Conservation (phyloP, 176 grass and related monocot genomes). For the Otatea glauca region DNA sequence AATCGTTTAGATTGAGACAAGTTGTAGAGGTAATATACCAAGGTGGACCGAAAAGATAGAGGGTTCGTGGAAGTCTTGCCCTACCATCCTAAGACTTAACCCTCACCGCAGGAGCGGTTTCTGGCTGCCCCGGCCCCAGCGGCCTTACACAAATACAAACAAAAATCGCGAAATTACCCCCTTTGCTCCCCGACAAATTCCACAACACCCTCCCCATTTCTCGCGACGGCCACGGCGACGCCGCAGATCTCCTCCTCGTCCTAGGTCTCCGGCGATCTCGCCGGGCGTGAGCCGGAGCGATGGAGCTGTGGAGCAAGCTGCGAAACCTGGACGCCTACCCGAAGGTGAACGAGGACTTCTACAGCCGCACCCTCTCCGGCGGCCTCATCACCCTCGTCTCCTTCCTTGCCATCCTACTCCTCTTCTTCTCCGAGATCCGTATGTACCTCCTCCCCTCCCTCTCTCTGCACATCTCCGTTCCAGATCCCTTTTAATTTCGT, state of each 20-base stretch:
- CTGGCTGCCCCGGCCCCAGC: no score
- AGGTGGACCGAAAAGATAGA: no score
- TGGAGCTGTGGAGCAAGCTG: constrained; percentile 90
- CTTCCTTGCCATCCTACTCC: constrained; percentile 79
- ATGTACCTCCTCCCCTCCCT: constrained; percentile 19
- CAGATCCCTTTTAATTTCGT: constrained; percentile 42
- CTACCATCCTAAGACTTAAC: no score
- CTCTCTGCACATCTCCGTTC: not conserved
- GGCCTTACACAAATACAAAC: no score
- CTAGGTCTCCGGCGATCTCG: constrained; percentile 35
- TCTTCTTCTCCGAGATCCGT: constrained; percentile 99
- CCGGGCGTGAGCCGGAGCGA: constrained; percentile 38
- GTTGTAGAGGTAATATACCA: no score
- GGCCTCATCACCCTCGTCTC: constrained; percentile 93
- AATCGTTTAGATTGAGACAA: no score
- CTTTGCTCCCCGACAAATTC: constrained; percentile 19
- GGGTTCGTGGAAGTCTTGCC: no score
- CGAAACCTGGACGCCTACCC: constrained; percentile 95
- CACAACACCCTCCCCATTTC: constrained; percentile 48
- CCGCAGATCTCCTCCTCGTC: constrained; percentile 58
- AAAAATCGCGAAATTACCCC: not conserved
- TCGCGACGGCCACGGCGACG: constrained; percentile 38
- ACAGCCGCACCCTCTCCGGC: constrained; percentile 92
- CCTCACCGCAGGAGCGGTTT: no score
- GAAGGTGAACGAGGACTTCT: constrained; percentile 99